These are phyloP conservation scores for Naganishia vishniacii DNA, from an alignment of 768 basidiomycete genomes.

Conservation along the genomic window DNA sequence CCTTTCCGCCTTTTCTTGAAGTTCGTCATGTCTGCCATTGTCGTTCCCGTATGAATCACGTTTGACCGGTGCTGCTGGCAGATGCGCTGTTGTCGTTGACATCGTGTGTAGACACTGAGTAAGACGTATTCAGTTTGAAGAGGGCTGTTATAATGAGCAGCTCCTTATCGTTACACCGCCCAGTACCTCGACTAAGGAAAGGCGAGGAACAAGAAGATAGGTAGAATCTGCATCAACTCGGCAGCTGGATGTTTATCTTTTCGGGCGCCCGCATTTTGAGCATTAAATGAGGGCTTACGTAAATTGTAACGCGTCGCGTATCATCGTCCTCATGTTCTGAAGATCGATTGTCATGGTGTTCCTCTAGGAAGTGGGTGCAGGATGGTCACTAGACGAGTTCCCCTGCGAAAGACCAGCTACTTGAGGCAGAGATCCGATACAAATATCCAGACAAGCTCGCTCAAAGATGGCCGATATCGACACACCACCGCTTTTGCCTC, in stretches of 20 bases:
- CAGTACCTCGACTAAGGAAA: too few relatives aligned
- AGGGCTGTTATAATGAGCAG: too few relatives aligned
- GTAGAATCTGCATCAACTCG: not conserved
- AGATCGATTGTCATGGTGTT: too few relatives aligned
- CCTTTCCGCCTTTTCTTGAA: conserved; percentile 16
- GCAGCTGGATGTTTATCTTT: not conserved
- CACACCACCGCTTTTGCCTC: conserved; percentile 8
- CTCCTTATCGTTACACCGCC: too few relatives aligned
- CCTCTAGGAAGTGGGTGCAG: too few relatives aligned
- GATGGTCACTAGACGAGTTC: too few relatives aligned
- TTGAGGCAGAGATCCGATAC: too few relatives aligned
- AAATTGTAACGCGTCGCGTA: not conserved
- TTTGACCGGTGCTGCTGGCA: conserved; percentile 3
- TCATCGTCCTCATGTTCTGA: not conserved
- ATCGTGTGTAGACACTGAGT: not conserved
- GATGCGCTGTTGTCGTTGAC: not conserved
- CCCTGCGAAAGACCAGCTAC: too few relatives aligned
- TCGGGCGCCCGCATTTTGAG: not conserved
- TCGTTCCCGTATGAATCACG: conserved; percentile 18
- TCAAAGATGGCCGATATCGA: conserved; percentile 9
- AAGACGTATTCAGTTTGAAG: too few relatives aligned
- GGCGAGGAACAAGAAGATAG: not conserved
- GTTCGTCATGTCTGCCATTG: conserved; percentile 7
- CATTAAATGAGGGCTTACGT: too few relatives aligned
- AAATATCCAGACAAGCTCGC: not conserved